These are phyloP conservation scores for Neoascochyta sp. DNA, from an alignment of 2,329 filamentous ascomycete genomes.

Conservation along the genomic window DNA sequence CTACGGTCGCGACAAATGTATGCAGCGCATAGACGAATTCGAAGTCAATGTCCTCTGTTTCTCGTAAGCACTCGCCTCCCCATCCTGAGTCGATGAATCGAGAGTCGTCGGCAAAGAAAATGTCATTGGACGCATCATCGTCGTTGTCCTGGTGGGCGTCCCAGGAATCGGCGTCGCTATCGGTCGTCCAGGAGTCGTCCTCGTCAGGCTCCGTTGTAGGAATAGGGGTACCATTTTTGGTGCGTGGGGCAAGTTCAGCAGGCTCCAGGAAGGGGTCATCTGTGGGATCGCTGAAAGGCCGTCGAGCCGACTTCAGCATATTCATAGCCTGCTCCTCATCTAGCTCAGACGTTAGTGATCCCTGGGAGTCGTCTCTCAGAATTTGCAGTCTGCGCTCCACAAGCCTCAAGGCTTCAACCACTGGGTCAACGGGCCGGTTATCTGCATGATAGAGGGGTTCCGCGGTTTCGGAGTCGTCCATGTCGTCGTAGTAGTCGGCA, in stretches of 20 bases:
- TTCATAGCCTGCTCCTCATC: constrained; percentile 37
- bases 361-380: constrained; percentile 28
- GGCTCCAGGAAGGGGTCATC: constrained; percentile 15
- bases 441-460: no score
- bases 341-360: constrained; percentile 29
- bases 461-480: no score
- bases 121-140: constrained; percentile 60
- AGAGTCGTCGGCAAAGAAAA: constrained; percentile 55
- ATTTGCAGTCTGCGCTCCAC: constrained; percentile 12
- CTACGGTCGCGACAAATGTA: constrained; percentile 95
- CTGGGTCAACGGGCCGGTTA: no score
- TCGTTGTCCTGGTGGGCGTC: constrained; percentile 32
- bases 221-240: constrained; percentile 11
- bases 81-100: constrained; percentile 69
- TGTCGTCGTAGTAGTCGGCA: no score
- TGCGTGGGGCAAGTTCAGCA: constrained; percentile 2
- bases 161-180: constrained; percentile 39
- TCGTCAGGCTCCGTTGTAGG: constrained; percentile 7
- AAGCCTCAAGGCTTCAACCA: no score
- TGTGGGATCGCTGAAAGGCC: constrained; percentile 28
- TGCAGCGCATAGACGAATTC: constrained; percentile 98
- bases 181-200: constrained; percentile 34
- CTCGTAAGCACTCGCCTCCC: constrained; percentile 81
- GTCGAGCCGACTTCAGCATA: constrained; percentile 43
- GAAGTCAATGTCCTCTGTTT: constrained; percentile 98